Base-by-base conservation (phyloP, 805 yeast species). In the Tetrapisispora pingtungensis region DNA sequence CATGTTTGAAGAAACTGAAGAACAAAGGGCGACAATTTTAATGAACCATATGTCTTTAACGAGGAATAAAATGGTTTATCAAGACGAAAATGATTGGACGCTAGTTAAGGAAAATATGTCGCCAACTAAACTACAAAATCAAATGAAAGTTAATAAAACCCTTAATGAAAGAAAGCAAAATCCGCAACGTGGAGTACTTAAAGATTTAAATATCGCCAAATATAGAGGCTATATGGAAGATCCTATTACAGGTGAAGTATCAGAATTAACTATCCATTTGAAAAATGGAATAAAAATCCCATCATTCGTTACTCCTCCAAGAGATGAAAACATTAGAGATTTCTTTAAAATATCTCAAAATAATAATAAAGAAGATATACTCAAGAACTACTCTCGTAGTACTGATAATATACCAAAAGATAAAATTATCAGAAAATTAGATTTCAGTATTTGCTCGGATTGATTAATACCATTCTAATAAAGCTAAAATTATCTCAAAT, bases 41-140 rank as follows among this genome's bases (percentile, higher is more conserved):
- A 46, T 50, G 36, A 37, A 44, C 27, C 56, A 55, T 33, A 50
- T 40, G 56, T 55, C 47, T 56, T 59, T 43, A 48, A 56, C 37
- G 52, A 61, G 37, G 45, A 24, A 20, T 10, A 28, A 35, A 7
- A 49, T 18, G 62, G 56, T 39, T 42, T 57, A 27, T 43, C 56
- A 37, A 51, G 63, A 42, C 53, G 67, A 41, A 52, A 52, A 50
- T 19, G 49, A 50, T 36, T 48, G 46, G 33, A 49, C 52, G 22
- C 44, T 46, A 24, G 44, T 50, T 27, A 48, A 49, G 39, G 54
- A 49, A 47, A 49, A 50, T 46, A 43, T 48, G 43, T 46, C 54
- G 28, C 49, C 57, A 41, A 44, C 33, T 14, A 48, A 45, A 43
- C 33, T 43, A 45, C 19, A 34, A 27, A 26, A 34, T 33, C 32